A percentile compares a stretch with the other conserved stretches of the same genome.
These are phyloP conservation scores for Cutaneotrichosporon cutaneum DNA, from an alignment of 1,284 basidiomycete species.

Conservation along the genomic window DNA sequence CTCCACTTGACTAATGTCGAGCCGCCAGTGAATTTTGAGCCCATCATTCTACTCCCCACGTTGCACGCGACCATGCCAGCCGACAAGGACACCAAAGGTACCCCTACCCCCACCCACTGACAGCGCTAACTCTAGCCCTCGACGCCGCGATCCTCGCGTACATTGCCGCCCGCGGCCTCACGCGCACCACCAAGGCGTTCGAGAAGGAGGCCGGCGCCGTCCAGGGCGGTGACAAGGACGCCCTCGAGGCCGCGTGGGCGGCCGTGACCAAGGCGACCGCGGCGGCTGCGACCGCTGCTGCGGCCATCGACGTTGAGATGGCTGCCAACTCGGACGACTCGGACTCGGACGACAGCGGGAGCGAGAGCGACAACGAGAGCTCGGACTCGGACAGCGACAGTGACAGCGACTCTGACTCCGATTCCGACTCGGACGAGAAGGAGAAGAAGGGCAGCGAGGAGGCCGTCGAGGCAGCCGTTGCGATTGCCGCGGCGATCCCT, in stretches of 20 bases:
- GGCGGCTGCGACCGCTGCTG: conserved; percentile 6
- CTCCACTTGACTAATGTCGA: neutral
- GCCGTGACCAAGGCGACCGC: conserved; percentile 12
- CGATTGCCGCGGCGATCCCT: neutral
- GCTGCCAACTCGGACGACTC: conserved; percentile 20
- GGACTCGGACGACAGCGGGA: conserved; percentile 22
- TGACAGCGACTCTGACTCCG: conserved; percentile 23
- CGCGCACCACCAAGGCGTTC: conserved; percentile 49
- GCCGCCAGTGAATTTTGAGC: conserved; percentile 5
- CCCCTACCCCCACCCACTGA: neutral
- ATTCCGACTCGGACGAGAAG: conserved; percentile 16
- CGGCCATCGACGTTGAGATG: conserved; percentile 28
- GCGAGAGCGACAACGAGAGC: conserved; percentile 4
- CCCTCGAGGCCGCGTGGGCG: conserved; percentile 39
- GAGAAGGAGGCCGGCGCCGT: conserved; percentile 48
- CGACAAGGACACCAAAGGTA: conserved; percentile 22
- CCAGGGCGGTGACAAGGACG: conserved; percentile 21
- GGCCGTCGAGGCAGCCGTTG: neutral
- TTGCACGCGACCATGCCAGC: neutral
- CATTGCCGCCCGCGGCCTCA: conserved; percentile 46
- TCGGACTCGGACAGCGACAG: conserved; percentile 20
- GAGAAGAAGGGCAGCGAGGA: conserved; percentile 13
- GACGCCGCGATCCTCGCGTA: conserved; percentile 51
- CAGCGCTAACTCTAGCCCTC: conserved; percentile 35
- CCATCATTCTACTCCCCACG: neutral